Evolutionary conservation across 2,329 filamentous ascomycete genomes (phyloP), one percentile per base, ranked within the genome.

Genomic region (Alternaria hordeiaustralica): DNA sequence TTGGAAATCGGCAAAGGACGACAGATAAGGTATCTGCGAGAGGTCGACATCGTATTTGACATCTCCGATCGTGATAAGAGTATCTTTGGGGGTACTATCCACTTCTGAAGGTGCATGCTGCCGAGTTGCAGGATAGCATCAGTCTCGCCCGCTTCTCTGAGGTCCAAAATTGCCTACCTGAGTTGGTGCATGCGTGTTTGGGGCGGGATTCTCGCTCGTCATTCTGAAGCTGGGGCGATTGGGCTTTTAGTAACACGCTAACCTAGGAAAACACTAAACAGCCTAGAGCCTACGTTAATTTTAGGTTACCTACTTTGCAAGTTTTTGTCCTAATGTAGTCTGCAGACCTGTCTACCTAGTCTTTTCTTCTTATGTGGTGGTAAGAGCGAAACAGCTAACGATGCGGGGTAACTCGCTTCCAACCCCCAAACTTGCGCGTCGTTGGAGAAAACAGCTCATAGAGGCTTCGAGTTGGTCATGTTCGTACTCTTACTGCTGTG

Each of bases 1-100:
- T 41, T 41, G 36, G 36, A 41, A 41, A 28, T 43, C 21, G 26
- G 43, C 43, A 20, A 44, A 23, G 30, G n/a, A 84, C 55, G 71
- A 80, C 60, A 73, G 75, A 55, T 61, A 41, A 36, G 60, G 60
- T 30, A 65, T 55, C 18, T 28, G 50, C 41, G 55, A 60, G 13
- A 60, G 50, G 30, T 65, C 47, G 30, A 60, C 49, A 12, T 58
- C 45, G 43, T 65, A 63, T 53, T 33, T 44, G 18, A 57, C 60
- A 36, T 55, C 51, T 60, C 60, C 60, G 33, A 65, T 63, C 46
- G 33, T 65, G 55, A 65, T 60, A 26, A 30, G 33, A 43, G 47
- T 64, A 10, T 18, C n/a, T 18, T 41, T 41, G 36, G 36, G 36
- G 15, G 36, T 18, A 41, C 2, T 18, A 18, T 18, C 36, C 36